Percentiles rank a stretch among this genome's conserved stretches.
Conservation (phyloP, 1,139 yeast species). For the Yamadazyma blattariae region DNA sequence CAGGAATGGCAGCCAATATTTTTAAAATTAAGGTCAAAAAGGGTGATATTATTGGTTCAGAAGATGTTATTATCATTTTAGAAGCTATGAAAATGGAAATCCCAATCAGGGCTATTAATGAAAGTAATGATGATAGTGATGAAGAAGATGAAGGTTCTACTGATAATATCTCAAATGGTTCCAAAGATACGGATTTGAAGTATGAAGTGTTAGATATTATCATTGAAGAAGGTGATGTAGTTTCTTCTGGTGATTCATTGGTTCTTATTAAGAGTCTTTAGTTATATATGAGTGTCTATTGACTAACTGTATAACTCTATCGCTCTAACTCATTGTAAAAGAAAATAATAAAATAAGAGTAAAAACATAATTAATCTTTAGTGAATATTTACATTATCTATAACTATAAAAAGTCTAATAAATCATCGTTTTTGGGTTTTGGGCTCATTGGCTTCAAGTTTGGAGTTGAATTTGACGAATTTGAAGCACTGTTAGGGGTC, state of each 20-base stretch:
- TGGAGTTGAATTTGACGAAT: too few species aligned
- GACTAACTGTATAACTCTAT: too few species aligned
- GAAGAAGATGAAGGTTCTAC: slow-evolving; percentile 6
- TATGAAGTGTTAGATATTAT: slow-evolving; percentile 21
- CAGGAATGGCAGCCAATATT: slow-evolving; percentile 16
- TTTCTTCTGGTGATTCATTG: slow-evolving; percentile 24
- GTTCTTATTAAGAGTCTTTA: slow-evolving; percentile 10
- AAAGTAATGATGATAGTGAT: slow-evolving; percentile 10
- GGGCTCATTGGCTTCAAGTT: too few species aligned
- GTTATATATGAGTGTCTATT: too few species aligned
- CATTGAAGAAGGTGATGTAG: slow-evolving; percentile 32
- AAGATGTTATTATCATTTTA: slow-evolving; percentile 32
- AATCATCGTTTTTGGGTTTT: slow-evolving; percentile 3
- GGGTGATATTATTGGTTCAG: slow-evolving; percentile 28
- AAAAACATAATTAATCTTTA: too few species aligned
- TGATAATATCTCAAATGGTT: not conserved
- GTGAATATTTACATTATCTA: too few species aligned
- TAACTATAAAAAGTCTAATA: slow-evolving; percentile 10
- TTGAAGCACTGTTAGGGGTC: slow-evolving; percentile 13
- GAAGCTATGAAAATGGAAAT: slow-evolving; percentile 50
- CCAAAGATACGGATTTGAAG: not conserved
- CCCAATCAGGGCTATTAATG: slow-evolving; percentile 19
- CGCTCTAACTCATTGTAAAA: too few species aligned
- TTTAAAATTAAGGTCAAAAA: slow-evolving; percentile 16
- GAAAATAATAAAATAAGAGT: too few species aligned